phyloP scores from a whole-genome alignment of 495 filamentous ascomycete genomes.

The Penicillium salamii region DNA sequence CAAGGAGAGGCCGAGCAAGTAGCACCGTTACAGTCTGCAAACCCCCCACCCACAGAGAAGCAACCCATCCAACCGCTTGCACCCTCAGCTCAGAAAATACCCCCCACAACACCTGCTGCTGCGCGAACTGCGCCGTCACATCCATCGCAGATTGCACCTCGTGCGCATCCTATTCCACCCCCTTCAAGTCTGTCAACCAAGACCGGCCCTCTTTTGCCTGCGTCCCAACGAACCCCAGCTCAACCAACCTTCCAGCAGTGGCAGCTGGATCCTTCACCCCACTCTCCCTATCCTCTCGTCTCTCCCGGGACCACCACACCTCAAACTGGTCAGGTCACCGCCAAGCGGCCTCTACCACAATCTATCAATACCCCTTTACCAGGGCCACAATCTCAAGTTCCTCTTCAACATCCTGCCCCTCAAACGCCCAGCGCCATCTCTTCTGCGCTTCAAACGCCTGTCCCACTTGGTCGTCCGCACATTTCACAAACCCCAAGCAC shows the following conservation, averaged over 20 bases:
- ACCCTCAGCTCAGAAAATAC: constrained; percentile 18
- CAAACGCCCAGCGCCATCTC: constrained; percentile 29
- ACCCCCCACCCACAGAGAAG: constrained; percentile 33
- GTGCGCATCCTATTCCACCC: constrained; percentile 14
- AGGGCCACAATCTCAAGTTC: constrained; percentile 4
- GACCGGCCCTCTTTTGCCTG: constrained; percentile 9
- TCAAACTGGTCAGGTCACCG: constrained; percentile 8
- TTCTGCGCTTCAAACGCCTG: constrained; percentile 22
- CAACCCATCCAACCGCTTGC: constrained; percentile 30
- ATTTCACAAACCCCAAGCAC: constrained; percentile 32
- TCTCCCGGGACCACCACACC: constrained; percentile 17
- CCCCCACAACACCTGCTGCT: constrained; percentile 18
- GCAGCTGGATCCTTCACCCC: constrained; percentile 36
- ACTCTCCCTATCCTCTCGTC: constrained; percentile 35
- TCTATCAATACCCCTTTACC: constrained; percentile 4
- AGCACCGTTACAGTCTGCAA: constrained; percentile 27
- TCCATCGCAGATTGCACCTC: constrained; percentile 27
- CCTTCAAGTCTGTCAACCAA: constrained; percentile 18
- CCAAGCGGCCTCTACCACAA: constrained; percentile 21
- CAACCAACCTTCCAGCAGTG: constrained; percentile 44
- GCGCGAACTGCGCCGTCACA: constrained; percentile 19
- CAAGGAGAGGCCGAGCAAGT: constrained; percentile 28
- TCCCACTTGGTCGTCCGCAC: constrained; percentile 18
- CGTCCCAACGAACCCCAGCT: constrained; percentile 21
- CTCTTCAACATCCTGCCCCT: constrained; percentile 21